phyloP scores from a whole-genome alignment of 768 basidiomycete genomes.

The Punctularia strigosozonata region DNA sequence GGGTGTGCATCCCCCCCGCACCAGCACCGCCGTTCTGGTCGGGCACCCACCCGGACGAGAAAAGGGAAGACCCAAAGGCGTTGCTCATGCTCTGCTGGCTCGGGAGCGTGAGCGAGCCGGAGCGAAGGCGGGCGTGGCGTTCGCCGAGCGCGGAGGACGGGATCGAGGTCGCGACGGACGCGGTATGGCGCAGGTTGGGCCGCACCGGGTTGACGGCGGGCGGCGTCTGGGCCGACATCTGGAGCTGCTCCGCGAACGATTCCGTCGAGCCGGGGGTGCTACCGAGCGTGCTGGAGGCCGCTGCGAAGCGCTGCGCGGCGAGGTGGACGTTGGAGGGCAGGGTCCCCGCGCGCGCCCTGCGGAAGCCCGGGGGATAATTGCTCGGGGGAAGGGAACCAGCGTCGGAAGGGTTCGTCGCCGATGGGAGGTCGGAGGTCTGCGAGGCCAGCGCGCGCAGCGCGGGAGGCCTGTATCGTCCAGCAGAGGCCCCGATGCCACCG shows the following conservation, averaged over 20 bases:
- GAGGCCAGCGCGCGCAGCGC: slow-evolving; percentile 62
- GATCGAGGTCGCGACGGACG: slow-evolving; percentile 46
- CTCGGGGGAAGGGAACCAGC: slow-evolving; percentile 49
- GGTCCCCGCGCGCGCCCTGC: slow-evolving; percentile 94
- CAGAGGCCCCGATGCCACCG: slow-evolving; percentile 29
- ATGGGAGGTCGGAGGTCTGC: slow-evolving; percentile 55
- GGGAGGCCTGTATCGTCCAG: slow-evolving; percentile 58
- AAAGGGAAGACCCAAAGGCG: slow-evolving; percentile 81
- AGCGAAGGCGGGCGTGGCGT: slow-evolving; percentile 76
- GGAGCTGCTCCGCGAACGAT: slow-evolving; percentile 34
- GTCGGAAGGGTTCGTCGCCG: slow-evolving; percentile 48
- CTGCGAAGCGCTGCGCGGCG: slow-evolving; percentile 72
- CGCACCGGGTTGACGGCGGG: slow-evolving; percentile 37
- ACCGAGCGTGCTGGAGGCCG: slow-evolving; percentile 45
- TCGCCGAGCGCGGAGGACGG: slow-evolving; percentile 41
- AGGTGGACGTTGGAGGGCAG: slow-evolving; percentile 92
- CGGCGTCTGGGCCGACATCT: slow-evolving; percentile 23
- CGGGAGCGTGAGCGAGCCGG: slow-evolving; percentile 85
- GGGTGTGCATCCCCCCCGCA: slow-evolving; percentile 46
- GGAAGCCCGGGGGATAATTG: slow-evolving; percentile 77
- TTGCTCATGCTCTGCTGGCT: slow-evolving; percentile 58
- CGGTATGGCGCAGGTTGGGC: slow-evolving; percentile 67
- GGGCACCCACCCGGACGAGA: slow-evolving; percentile 83
- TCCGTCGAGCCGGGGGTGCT: slow-evolving; percentile 37
- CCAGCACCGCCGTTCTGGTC: slow-evolving; percentile 38